Conservation (phyloP, 2,329 filamentous ascomycete species). For the Penicillium griseofulvum region DNA sequence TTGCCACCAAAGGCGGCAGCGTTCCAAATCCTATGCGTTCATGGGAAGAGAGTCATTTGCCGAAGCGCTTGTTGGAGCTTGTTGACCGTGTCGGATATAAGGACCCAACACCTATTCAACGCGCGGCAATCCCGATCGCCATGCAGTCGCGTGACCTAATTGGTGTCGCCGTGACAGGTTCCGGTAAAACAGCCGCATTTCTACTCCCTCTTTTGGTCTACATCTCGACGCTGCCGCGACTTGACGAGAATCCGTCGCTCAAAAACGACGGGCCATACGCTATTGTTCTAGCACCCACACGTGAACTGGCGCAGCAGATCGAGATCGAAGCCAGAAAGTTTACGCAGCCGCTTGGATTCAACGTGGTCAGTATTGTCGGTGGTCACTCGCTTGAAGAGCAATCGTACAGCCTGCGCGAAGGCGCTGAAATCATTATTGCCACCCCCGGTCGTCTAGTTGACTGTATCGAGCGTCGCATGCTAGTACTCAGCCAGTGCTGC, state of each 20-base stretch:
- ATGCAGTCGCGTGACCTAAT: slow-evolving; percentile 93
- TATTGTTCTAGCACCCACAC: slow-evolving; percentile 93
- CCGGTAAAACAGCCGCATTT: slow-evolving; percentile 96
- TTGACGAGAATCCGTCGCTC: slow-evolving; percentile 76
- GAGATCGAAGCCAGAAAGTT: slow-evolving; percentile 93
- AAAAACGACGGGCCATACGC: slow-evolving; percentile 96
- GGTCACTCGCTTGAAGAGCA: slow-evolving; percentile 95
- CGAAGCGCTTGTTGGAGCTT: slow-evolving; percentile 73
- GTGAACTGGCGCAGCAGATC: slow-evolving; percentile 96
- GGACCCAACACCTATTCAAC: slow-evolving; percentile 87
- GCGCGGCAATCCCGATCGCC: slow-evolving; percentile 93
- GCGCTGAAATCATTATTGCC: slow-evolving; percentile 97
- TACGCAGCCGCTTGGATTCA: slow-evolving; percentile 84
- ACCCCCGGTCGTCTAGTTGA: slow-evolving; percentile 95
- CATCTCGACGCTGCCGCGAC: slow-evolving; percentile 81
- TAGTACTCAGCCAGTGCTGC: slow-evolving; percentile 93
- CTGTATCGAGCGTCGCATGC: slow-evolving; percentile 87
- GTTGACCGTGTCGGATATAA: slow-evolving; percentile 83
- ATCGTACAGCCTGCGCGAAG: slow-evolving; percentile 81
- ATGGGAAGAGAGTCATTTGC: slow-evolving; percentile 83
- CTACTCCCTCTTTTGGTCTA: slow-evolving; percentile 88
- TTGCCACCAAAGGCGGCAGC: slow-evolving; percentile 84
- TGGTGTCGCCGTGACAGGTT: slow-evolving; percentile 95
- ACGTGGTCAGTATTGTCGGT: slow-evolving; percentile 95
- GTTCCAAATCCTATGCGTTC: slow-evolving; percentile 96